Evolutionary conservation across 495 filamentous ascomycete genomes (phyloP).

Genomic region (Hypoxylon intermedium): DNA sequence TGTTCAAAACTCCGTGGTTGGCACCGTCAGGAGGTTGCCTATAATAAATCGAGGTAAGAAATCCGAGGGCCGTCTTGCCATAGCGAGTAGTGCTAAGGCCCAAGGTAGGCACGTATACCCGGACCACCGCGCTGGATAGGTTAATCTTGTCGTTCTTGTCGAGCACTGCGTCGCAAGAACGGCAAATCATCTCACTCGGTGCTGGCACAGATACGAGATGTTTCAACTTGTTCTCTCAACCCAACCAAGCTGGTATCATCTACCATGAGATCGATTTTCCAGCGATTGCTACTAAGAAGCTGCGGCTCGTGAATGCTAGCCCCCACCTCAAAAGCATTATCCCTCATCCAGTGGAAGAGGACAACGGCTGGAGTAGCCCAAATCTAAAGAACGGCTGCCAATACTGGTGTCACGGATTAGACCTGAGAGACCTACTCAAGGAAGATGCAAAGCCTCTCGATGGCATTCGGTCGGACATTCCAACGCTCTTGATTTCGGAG

Average conservation of each 20-base stretch:
- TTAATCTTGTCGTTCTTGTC: constrained; percentile 76
- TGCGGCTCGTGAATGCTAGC: constrained; percentile 41
- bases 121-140: constrained; percentile 83
- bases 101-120: constrained; percentile 83
- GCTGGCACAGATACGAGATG: constrained; percentile 92
- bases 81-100: constrained; percentile 35
- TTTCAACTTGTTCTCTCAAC: constrained; percentile 67
- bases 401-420: constrained; percentile 82
- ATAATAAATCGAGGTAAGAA: constrained; percentile 88
- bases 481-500: constrained; percentile 88
- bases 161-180: constrained; percentile 47
- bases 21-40: constrained; percentile 67
- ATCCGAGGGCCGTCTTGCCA: constrained; percentile 12
- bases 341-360: constrained; percentile 27
- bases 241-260: constrained; percentile 53
- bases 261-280: constrained; percentile 97
- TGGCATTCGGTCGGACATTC: constrained; percentile 56
- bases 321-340: constrained; percentile 44
- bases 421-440: constrained; percentile 70
- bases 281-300: constrained; percentile 70
- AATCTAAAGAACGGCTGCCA: constrained; percentile 33
- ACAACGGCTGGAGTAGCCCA: constrained; percentile 41
- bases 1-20: constrained; percentile 50
- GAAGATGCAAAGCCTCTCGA: constrained; percentile 30
- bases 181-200: constrained; percentile 92